Base-by-base conservation (phyloP, 2,329 filamentous ascomycete species). In the Verticillium longisporum region DNA sequence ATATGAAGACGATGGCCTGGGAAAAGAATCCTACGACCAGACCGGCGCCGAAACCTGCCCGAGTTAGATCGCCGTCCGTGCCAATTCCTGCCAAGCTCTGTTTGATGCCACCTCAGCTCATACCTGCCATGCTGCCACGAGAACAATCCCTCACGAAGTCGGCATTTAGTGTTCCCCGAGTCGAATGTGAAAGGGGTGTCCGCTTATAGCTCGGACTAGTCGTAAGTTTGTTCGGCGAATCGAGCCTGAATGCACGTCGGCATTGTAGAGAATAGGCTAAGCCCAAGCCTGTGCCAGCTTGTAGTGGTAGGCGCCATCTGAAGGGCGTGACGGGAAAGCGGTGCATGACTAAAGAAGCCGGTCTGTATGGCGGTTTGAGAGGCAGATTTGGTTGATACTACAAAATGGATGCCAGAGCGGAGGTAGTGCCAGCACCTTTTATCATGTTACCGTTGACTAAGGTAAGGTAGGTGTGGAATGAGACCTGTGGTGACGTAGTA, bases 1-100 rank as follows among this genome's bases (percentile, higher is more conserved):
- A 75, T 21, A 93, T 71, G 15, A 92, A 68, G 1, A 88, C 87
- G 56, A 93, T 75, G 1, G 88, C 85, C 69, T 85, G 85, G 9
- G 88, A 91, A 72, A 93, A 91, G 15, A 88, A 77, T 62, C 86
- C 86, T 32, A 92, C 80, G 0, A 88, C 75, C 36, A 93, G 68
- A 1, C 89, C 89, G 3, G 81, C 74, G n/a, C 82, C 67, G 60
- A 90, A 83, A 18, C 88, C 87, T 88, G 60, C 3, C 13, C 34
- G 7, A 13, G 21, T 18, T 10, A 21, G 10, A 21, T 26, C 45
- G 21, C 4, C 18, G 2, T 50, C 13, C n/a, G 18, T 18, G n/a
- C 14, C 6, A 11, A 14, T 15, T 14, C 6, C 14, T 50, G 45
- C n/a, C 2, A 18, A 2, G n/a, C 18, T 11, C 9, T 50, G 18